Evolutionary conservation across 306 rosid species (phyloP).

Genomic region (Ormosia emarginata): DNA sequence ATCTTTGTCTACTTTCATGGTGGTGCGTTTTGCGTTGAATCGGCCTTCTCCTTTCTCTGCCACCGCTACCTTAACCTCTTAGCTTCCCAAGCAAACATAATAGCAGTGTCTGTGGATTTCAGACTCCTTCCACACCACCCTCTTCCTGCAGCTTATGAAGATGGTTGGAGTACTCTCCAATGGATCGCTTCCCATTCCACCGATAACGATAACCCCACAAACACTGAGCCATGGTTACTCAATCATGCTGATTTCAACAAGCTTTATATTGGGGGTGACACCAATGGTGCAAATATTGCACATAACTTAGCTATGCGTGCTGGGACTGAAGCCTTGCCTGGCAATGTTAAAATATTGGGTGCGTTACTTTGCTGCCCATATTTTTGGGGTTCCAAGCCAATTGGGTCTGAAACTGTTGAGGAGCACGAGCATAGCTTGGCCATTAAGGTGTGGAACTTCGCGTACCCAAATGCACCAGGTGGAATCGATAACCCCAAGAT

Average conservation of each 20-base stretch:
- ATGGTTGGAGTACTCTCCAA: constrained; percentile 36
- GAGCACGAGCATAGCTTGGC: constrained; percentile 16
- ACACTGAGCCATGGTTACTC: constrained; percentile 23
- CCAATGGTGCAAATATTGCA: constrained; percentile 32
- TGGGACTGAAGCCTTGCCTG: background rate
- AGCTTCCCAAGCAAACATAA: constrained; percentile 14
- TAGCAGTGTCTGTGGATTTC: constrained; percentile 25
- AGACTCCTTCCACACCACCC: constrained; percentile 35
- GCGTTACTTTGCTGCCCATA: constrained; percentile 17
- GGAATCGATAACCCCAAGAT: constrained; percentile 33
- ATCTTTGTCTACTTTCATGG: constrained; percentile 39
- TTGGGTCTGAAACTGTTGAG: constrained; percentile 18
- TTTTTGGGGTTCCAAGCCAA: constrained; percentile 37
- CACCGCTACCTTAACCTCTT: constrained; percentile 10
- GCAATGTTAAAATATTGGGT: constrained; percentile 22
- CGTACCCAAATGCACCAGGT: constrained; percentile 15
- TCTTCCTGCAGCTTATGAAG: constrained; percentile 38
- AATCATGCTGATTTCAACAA: constrained; percentile 27
- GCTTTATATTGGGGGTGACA: constrained; percentile 34
- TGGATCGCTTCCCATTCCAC: constrained; percentile 35
- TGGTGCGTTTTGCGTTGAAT: constrained; percentile 41
- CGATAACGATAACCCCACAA: background rate
- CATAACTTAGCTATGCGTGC: constrained; percentile 39
- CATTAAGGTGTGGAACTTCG: constrained; percentile 19
- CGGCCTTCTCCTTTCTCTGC: constrained; percentile 21